Evolutionary conservation across 495 filamentous ascomycete genomes (phyloP), one percentile per base, ranked within the genome.

Genomic region (Schizothecium vesticola): DNA sequence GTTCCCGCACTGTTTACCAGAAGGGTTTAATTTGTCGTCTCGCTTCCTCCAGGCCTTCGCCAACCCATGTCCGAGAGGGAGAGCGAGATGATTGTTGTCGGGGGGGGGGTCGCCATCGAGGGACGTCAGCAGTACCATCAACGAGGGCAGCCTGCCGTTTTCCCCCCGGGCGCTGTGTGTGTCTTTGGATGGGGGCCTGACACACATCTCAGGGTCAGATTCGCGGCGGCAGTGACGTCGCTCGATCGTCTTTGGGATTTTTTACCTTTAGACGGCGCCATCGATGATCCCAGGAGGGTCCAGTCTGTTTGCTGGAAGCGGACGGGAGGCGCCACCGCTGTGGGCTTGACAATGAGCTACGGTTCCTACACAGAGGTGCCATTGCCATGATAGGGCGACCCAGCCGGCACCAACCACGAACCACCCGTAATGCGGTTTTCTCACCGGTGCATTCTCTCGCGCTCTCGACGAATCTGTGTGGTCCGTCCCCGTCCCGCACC

Each of bases 311-410:
- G 65, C 51, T 58, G 65, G 66, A 73, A 68, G 69, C 67, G 68
- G 63, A 63, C 69, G 69, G 71, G 67, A 74, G 71, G 69, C 72
- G 72, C 69, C 71, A 65, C 61, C 60, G 26, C 31, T 21, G 28
- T 25, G 65, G 67, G 66, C 55, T 65, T 55, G 59, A 65, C 64
- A 25, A 66, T 64, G 63, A 13, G 33, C 19, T 43, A 13, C 33
- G 16, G 33, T 36, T 3, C 33, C 33, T 16, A 13, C 33, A 12
- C 64, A 51, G 51, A 66, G 51, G 65, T 73, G 67, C 63, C 70
- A 70, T 67, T 72, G 64, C 64, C 51, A 68, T 25, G 28, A 59
- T 28, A 66, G 61, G 63, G 64, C 70, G 33, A 63, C 60, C 28
- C 66, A 24, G 31, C 10, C 31, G 10, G 61, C n/a, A 61, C 22